These are phyloP conservation scores for Ustilago curta DNA, from an alignment of 1,284 basidiomycete species.

Conservation along the genomic window DNA sequence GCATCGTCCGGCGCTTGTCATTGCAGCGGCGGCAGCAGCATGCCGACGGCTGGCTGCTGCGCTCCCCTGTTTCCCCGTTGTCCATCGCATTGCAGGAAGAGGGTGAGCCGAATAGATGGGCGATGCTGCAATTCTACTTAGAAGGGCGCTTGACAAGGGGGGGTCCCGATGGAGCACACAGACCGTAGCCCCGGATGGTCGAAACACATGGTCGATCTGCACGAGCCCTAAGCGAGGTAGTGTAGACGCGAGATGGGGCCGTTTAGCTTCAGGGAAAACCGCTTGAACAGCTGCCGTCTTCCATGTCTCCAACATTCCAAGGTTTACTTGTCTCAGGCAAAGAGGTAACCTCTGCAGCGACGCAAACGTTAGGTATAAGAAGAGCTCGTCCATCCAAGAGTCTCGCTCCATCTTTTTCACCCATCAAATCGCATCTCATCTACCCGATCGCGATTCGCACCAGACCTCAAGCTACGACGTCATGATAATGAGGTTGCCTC, in stretches of 20 bases:
- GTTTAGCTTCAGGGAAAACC: neutral
- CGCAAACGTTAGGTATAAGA: conserved; percentile 6
- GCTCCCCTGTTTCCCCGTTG: neutral
- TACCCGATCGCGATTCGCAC: too few relatives aligned
- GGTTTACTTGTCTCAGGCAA: neutral
- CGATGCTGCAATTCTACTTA: too few relatives aligned
- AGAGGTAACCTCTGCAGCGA: neutral
- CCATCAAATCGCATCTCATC: neutral
- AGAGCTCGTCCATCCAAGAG: neutral
- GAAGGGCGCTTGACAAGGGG: too few relatives aligned
- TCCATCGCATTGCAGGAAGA: neutral
- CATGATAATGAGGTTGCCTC: conserved; percentile 10
- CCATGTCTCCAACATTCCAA: neutral
- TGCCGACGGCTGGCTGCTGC: neutral
- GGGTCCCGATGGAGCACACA: too few relatives aligned
- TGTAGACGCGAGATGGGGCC: neutral
- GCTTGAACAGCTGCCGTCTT: neutral
- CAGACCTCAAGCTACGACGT: too few relatives aligned
- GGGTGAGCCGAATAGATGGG: neutral
- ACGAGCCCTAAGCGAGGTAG: neutral
- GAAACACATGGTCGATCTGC: conserved; percentile 6
- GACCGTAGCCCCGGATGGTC: too few relatives aligned
- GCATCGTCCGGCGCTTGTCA: neutral
- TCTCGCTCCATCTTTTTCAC: neutral
- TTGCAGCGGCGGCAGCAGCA: neutral